phyloP scores from a whole-genome alignment of 2,329 filamentous ascomycete species.

The Trichophyton simii region DNA sequence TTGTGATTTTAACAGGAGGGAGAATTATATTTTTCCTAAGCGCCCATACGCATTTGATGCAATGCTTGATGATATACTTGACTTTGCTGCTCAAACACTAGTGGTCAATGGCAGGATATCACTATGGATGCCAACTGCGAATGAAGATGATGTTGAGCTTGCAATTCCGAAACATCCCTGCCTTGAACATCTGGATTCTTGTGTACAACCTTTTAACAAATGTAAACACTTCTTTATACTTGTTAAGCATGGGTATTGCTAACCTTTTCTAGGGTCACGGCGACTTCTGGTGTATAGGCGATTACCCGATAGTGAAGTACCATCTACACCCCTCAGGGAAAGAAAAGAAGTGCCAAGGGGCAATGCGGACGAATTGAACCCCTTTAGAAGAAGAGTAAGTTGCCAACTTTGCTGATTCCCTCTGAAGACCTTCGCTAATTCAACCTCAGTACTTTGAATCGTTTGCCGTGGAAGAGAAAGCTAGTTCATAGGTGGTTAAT shows the following conservation, averaged over 20 bases:
- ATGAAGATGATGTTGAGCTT: conserved; percentile 64
- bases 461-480: neutral
- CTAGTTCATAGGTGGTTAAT: neutral
- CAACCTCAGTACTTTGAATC: conserved; percentile 2
- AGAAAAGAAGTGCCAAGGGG: conserved; percentile 26
- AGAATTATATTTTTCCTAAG: conserved; percentile 73
- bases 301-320: conserved; percentile 44
- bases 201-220: conserved; percentile 78
- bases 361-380: conserved; percentile 54
- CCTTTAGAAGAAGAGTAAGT: conserved; percentile 45
- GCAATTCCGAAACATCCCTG: conserved; percentile 63
- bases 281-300: conserved; percentile 76
- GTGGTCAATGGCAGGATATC: conserved; percentile 68
- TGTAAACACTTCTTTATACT: conserved; percentile 39
- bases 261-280: conserved; percentile 55
- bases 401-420: too few relatives aligned
- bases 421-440: neutral
- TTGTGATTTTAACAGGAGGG: conserved; percentile 31
- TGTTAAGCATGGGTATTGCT: neutral
- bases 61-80: conserved; percentile 79
- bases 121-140: conserved; percentile 96
- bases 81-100: conserved; percentile 64
- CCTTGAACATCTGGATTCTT: conserved; percentile 60
- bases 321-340: conserved; percentile 24
- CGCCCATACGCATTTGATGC: conserved; percentile 82